Evolutionary conservation across 768 basidiomycete genomes (phyloP), one percentile per base, ranked within the genome.

Genomic region (Lepiota subincarnata): DNA sequence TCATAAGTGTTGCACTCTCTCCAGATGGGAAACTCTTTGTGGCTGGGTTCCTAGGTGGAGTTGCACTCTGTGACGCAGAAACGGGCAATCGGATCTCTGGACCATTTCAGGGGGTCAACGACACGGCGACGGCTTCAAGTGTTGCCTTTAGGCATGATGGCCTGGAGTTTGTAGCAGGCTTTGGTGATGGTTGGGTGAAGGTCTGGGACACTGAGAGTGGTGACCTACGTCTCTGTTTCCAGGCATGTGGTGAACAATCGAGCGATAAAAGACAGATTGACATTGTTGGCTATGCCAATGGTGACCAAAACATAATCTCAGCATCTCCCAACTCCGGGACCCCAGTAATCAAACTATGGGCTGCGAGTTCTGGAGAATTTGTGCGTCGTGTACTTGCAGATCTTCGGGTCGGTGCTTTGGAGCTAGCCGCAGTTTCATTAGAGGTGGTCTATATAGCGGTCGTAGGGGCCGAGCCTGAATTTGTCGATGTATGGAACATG

Each of bases 101-200:
- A 34, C 57, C 55, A 53, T 55, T 66, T 61, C 50, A 52, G 16
- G 55, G 64, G 1, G 66, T 65, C 37, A 26, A 51, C 2, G 55
- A 34, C 40, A 19, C 1, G 1, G 7, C 31, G 1, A 1, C 6
- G 8, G 60, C 67, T 19, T 53, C 44, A 7, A 60, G 59, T 19
- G 61, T 69, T 28, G 55, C 57, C 20, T 64, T 67, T 55, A 66
- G 67, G 10, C 62, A 63, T 0, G 60, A 67, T 54, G 66, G 66
- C 2, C 54, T 55, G 24, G 56, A 48, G 3, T 53, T 66, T 39
- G 53, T 56, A 4, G 65, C 66, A 4, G 62, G 60, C 11, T 64
- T 63, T 6, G 38, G 28, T 10, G 60, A 62, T 45, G 35, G 44
- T 19, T 60, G 57, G 2, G 47, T 66, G 26, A 39, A 50, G 12